Percentiles rank a stretch among this genome's conserved stretches.
phyloP scores from a whole-genome alignment of 331 rosid genomes.

The Malus hybrid region DNA sequence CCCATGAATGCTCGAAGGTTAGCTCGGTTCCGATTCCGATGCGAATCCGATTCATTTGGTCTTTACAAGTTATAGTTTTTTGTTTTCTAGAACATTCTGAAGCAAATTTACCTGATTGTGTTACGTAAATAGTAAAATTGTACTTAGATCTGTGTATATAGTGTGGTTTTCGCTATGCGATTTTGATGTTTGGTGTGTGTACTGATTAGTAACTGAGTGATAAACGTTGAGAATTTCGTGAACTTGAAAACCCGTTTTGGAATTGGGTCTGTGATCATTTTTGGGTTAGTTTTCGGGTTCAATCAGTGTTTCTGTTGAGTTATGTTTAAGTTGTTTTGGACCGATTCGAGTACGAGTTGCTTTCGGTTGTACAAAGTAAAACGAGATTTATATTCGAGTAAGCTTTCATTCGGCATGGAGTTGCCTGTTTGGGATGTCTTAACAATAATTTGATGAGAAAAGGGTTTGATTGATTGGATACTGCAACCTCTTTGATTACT shows the following conservation, averaged over 20 bases:
- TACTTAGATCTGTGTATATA: slow-evolving; percentile 12
- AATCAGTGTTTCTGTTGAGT: not conserved
- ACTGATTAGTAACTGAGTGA: not conserved
- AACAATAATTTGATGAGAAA: not conserved
- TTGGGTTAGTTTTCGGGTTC: not conserved
- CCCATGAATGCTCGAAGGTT: slow-evolving; percentile 49
- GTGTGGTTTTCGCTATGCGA: not conserved
- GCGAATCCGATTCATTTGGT: not conserved
- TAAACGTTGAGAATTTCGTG: not conserved
- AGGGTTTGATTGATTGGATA: not conserved
- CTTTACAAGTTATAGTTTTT: not conserved
- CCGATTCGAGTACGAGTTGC: not conserved
- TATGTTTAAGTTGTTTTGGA: not conserved
- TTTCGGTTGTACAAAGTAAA: not conserved
- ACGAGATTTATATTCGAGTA: not conserved
- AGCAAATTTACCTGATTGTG: not conserved
- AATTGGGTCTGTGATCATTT: not conserved
- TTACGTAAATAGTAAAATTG: not conserved
- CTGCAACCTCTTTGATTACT: not conserved
- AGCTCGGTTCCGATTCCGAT: not conserved
- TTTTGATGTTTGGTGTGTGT: not conserved
- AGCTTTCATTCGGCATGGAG: not conserved
- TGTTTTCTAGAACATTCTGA: not conserved
- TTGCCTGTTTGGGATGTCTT: not conserved
- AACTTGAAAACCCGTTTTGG: not conserved